These are phyloP conservation scores for Xylariaceae sp. DNA, from an alignment of 2,329 filamentous ascomycete genomes.

Conservation along the genomic window DNA sequence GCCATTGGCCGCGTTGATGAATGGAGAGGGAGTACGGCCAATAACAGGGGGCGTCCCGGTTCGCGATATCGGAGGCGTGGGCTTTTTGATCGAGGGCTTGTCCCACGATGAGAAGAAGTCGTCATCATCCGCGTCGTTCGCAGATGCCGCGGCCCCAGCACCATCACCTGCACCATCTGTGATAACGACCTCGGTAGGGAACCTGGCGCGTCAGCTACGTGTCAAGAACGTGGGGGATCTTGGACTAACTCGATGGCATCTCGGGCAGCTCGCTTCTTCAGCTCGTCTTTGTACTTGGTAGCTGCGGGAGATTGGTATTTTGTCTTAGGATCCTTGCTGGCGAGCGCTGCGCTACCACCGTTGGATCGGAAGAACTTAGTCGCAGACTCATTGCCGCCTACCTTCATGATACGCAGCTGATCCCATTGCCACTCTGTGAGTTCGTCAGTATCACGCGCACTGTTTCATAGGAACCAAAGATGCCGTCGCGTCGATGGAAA, in stretches of 20 bases:
- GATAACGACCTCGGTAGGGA: conserved; percentile 79
- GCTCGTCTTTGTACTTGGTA: conserved; percentile 95
- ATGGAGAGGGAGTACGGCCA: conserved; percentile 81
- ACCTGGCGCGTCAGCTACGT: conserved; percentile 44
- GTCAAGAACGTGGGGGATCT: conserved; percentile 13
- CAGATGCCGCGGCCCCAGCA: conserved; percentile 63
- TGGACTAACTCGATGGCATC: conserved; percentile 74
- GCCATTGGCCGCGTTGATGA: conserved; percentile 71
- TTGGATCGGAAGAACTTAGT: conserved; percentile 98
- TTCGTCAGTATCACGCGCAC: conserved; percentile 23
- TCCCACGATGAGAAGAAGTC: conserved; percentile 99
- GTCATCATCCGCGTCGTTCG: conserved; percentile 72
- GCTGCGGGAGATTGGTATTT: conserved; percentile 95
- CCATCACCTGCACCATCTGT: conserved; percentile 60
- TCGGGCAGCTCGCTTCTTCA: conserved; percentile 75
- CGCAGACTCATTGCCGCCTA: conserved; percentile 94
- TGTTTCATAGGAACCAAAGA: conserved; percentile 1
- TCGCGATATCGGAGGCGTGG: conserved; percentile 86
- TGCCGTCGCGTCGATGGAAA: conserved; percentile 9
- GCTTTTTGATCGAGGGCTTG: conserved; percentile 93
- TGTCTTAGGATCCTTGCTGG: conserved; percentile 93
- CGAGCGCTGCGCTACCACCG: conserved; percentile 85
- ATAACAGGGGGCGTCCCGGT: conserved; percentile 78
- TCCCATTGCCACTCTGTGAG: conserved; percentile 93
- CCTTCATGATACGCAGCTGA: conserved; percentile 94